Conservation (phyloP, 1,284 basidiomycete species). For the Fomitopsis schrenkii region DNA sequence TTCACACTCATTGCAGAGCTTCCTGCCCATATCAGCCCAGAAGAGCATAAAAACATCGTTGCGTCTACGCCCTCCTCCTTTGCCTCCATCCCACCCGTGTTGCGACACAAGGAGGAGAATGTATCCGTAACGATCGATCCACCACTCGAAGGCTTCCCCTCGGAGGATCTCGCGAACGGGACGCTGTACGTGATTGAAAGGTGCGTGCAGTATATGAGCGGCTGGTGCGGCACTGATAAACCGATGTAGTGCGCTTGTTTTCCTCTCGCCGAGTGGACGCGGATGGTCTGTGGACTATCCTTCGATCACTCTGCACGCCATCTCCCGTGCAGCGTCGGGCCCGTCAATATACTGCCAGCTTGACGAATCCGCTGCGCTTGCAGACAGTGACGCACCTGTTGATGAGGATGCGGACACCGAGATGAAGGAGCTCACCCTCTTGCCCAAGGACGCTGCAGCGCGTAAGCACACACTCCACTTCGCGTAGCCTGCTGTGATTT, state of each 20-base stretch:
- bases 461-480: slow-evolving; percentile 44
- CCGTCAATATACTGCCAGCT: slow-evolving; percentile 89
- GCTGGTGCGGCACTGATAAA: not conserved
- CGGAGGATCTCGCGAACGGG: slow-evolving; percentile 50
- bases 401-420: slow-evolving; percentile 48
- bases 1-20: slow-evolving; percentile 41
- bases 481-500: not conserved
- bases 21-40: slow-evolving; percentile 59
- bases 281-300: slow-evolving; percentile 85
- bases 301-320: slow-evolving; percentile 83
- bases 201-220: slow-evolving; percentile 35
- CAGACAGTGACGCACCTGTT: slow-evolving; percentile 29
- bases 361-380: slow-evolving; percentile 50
- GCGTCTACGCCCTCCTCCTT: slow-evolving; percentile 80
- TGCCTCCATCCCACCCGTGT: slow-evolving; percentile 73
- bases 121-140: slow-evolving; percentile 70
- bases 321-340: slow-evolving; percentile 61
- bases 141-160: slow-evolving; percentile 50
- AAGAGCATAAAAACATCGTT: slow-evolving; percentile 64
- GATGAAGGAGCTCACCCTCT: slow-evolving; percentile 76
- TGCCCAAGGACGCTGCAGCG: slow-evolving; percentile 52
- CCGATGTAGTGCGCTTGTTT: slow-evolving; percentile 64
- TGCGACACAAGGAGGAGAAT: slow-evolving; percentile 67
- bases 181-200: slow-evolving; percentile 80
- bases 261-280: slow-evolving; percentile 61